These are phyloP conservation scores for Eucalyptus sp. DNA, from an alignment of 345 rosid species.

Conservation along the genomic window DNA sequence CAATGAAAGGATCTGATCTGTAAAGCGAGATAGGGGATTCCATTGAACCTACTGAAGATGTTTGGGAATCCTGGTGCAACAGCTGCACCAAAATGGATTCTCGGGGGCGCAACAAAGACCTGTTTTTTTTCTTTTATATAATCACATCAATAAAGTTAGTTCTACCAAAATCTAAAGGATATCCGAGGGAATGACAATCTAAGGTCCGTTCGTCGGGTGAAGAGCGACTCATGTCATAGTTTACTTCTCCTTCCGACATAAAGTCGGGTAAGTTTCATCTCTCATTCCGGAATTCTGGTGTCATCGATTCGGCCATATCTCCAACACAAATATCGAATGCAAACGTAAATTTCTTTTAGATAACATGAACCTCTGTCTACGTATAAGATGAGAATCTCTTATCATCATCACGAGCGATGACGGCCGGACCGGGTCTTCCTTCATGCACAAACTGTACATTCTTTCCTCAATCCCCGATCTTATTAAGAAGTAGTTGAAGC, in stretches of 20 bases:
- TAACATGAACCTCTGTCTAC: not conserved
- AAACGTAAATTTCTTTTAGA: not conserved
- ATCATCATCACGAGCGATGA: not conserved
- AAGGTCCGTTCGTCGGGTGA: not conserved
- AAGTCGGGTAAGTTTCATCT: not conserved
- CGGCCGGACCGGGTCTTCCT: not conserved
- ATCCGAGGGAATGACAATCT: not conserved
- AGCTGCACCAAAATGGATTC: not conserved
- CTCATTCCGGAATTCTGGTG: not conserved
- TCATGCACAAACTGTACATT: not conserved
- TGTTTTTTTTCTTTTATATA: rapidly evolving
- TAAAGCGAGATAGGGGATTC: not conserved
- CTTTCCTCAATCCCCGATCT: not conserved
- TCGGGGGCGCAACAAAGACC: not conserved
- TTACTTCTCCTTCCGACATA: not conserved
- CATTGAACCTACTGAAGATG: not conserved
- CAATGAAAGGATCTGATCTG: too few relatives aligned
- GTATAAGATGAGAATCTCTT: not conserved
- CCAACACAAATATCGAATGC: not conserved
- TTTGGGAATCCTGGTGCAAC: not conserved
- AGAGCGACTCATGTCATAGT: not conserved
- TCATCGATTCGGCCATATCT: not conserved
- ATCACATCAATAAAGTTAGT: not conserved
- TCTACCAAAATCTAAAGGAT: not conserved
- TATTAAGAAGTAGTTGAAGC: not conserved